A percentile compares a stretch with the other conserved stretches of the same genome.
phyloP scores from a whole-genome alignment of 768 basidiomycete genomes.

The Boletus rubroflammeus region DNA sequence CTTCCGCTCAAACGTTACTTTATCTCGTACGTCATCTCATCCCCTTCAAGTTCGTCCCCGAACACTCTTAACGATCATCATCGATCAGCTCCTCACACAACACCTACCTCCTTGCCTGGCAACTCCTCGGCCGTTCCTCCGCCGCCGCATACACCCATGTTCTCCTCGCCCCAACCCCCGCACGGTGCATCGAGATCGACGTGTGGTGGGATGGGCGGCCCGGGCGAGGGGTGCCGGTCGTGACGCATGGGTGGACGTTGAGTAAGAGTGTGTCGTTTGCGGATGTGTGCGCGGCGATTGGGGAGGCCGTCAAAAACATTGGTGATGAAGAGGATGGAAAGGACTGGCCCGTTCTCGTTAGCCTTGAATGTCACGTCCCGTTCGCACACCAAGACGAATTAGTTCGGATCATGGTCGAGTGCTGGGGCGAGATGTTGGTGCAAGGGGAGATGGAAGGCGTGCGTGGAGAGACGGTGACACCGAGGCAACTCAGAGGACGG shows the following conservation, averaged over 20 bases:
- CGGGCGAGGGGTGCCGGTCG: conserved; percentile 43
- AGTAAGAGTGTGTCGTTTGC: conserved; percentile 49
- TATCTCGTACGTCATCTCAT: conserved; percentile 39
- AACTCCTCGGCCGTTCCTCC: conserved; percentile 53
- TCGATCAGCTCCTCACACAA: conserved; percentile 53
- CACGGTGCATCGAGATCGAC: conserved; percentile 65
- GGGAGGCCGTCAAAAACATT: conserved; percentile 17
- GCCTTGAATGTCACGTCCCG: conserved; percentile 61
- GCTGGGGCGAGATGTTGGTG: conserved; percentile 54
- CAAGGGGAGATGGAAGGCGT: conserved; percentile 17
- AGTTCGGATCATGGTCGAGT: conserved; percentile 47
- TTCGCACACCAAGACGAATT: conserved; percentile 48
- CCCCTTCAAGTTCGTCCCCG: too few relatives aligned
- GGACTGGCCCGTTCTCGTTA: conserved; percentile 58
- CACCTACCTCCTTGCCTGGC: conserved; percentile 58
- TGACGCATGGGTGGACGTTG: conserved; percentile 61
- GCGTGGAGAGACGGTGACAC: conserved; percentile 36
- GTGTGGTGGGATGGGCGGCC: conserved; percentile 51
- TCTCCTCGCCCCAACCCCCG: conserved; percentile 37
- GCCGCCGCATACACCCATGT: conserved; percentile 54
- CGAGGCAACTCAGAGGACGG: conserved; percentile 46
- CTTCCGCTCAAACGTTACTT: conserved; percentile 55
- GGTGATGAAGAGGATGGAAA: conserved; percentile 17
- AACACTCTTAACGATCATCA: not conserved
- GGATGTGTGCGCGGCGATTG: conserved; percentile 45